Base-by-base conservation (phyloP, 2,329 filamentous ascomycete genomes). In the Botrytis fragariae region DNA sequence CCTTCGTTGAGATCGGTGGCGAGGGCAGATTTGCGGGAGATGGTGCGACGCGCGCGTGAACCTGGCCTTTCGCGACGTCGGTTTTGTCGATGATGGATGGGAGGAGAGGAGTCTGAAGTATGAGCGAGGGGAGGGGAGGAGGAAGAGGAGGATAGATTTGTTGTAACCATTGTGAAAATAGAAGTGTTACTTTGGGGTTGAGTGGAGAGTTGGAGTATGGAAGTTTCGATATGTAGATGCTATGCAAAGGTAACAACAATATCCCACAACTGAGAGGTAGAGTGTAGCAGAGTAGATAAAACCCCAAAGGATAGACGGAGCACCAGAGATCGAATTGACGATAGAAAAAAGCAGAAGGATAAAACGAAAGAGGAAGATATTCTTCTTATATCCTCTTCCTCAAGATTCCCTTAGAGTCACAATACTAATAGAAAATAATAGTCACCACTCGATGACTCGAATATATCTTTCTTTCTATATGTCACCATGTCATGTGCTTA, bases 61-160 rank as follows among this genome's bases (percentile, higher is more conserved):
- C 79, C 79, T 44, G 79, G 79, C 54, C 79, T 76, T 74, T 81
- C 79, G 69, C 79, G 74, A 42, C 79, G 78, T 37, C 79, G 74
- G 29, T 80, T 80, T 64, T 78, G 78, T 35, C 79, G 79, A 60
- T 80, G 79, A 45, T 79, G 74, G 0, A 51, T 51, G 0, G 64
- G 64, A 22, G 76, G 78, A 35, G 68, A 32, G 37, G 51, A 25
- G 20, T n/a, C 32, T 25, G 51, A 62, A 37, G 68, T 35, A 20
- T 54, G 64, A 29, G 22, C 5, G 3, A 14, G 16, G 29, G n/a
- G 16, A 37, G 35, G 25, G 35, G 37, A 20, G 12, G 35, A 61
- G 59, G 37, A 61, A 35, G 59, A n/a, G 18, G 32, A 10, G 8
- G 32, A 29, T 29, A 54, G 1, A 14, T 54, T 39, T 67, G 64